These are phyloP conservation scores for Agastache rugosa DNA, from an alignment of 257 asterid species.

Conservation along the genomic window DNA sequence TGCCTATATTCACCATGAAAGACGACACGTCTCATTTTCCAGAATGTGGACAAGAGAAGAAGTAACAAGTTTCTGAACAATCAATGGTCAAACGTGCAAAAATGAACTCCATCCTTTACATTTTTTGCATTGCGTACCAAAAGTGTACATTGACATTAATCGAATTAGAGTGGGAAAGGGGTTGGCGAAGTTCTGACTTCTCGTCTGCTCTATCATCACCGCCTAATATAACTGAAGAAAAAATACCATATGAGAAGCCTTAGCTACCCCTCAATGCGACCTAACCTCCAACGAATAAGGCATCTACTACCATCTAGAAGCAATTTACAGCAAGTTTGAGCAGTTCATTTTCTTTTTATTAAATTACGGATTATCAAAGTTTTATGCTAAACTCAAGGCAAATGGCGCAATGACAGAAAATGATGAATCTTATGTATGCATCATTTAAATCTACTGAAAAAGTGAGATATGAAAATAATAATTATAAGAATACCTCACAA, in stretches of 20 bases:
- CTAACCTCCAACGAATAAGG: background rate
- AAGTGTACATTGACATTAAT: background rate
- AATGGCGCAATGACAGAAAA: background rate
- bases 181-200: constrained; percentile 2
- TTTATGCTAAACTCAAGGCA: background rate
- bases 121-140: constrained; percentile 5
- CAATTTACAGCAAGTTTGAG: background rate
- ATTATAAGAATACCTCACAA: background rate
- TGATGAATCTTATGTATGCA: background rate
- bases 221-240: background rate
- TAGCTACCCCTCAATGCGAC: too few species aligned
- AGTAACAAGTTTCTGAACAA: background rate
- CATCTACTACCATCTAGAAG: background rate
- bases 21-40: background rate
- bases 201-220: background rate
- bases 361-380: background rate
- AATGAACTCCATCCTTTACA: background rate
- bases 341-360: background rate
- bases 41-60: background rate
- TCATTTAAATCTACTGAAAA: background rate
- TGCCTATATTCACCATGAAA: background rate
- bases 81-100: constrained; percentile 20
- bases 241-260: too few species aligned
- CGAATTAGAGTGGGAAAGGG: background rate
- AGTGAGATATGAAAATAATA: background rate